Conservation (phyloP, 2,329 filamentous ascomycete genomes). For the Penicillium palitans region DNA sequence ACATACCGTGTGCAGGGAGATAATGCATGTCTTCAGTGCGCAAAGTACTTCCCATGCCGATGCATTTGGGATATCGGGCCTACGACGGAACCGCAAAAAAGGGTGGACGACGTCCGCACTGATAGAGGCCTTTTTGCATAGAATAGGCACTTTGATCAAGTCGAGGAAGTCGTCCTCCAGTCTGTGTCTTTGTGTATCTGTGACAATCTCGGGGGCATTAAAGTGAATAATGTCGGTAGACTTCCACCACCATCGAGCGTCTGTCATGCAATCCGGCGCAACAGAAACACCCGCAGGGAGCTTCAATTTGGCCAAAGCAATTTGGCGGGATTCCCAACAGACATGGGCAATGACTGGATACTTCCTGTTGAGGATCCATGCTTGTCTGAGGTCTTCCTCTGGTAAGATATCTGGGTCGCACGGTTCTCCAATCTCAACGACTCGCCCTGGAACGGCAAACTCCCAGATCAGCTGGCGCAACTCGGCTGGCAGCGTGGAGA, state of each 20-base stretch:
- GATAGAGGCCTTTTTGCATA: slow-evolving; percentile 1
- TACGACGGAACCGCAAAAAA: slow-evolving; percentile 3
- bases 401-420: slow-evolving; percentile 5
- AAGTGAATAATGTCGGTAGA: slow-evolving; percentile 3
- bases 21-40: neutral
- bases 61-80: neutral
- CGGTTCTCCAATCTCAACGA: slow-evolving; percentile 5
- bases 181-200: neutral
- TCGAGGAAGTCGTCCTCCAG: neutral
- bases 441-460: neutral
- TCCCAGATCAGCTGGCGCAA: slow-evolving; percentile 5
- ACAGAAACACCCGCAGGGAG: neutral
- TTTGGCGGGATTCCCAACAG: slow-evolving; percentile 2
- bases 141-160: neutral
- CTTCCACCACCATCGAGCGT: neutral
- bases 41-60: neutral
- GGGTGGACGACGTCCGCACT: slow-evolving; percentile 5
- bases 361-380: slow-evolving; percentile 2
- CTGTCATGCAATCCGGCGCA: neutral
- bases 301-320: neutral
- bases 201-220: neutral
- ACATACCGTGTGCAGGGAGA: neutral
- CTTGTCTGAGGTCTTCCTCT: neutral
- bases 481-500: neutral
- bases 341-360: neutral